A percentile compares a stretch with the other conserved stretches of the same genome.
phyloP scores from a whole-genome alignment of 2,329 filamentous ascomycete species.

The Fusarium sp. region DNA sequence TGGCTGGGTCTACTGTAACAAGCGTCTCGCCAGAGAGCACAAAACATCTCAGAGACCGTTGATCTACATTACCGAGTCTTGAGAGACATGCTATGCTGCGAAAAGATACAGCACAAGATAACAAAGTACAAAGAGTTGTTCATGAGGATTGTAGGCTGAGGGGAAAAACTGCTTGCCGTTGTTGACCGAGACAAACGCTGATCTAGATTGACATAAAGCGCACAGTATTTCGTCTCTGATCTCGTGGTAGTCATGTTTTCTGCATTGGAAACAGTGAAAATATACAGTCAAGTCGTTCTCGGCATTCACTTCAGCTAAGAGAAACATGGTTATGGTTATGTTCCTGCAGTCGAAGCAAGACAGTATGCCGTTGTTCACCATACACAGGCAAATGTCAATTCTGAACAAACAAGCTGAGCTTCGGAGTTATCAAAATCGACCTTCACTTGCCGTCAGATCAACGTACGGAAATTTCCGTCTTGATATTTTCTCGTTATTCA shows the following conservation, averaged over 20 bases:
- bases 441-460: neutral
- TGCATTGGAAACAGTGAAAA: fast-evolving
- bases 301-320: neutral
- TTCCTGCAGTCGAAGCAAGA: neutral
- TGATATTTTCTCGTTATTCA: neutral
- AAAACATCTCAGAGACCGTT: neutral
- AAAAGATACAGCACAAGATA: neutral
- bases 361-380: neutral
- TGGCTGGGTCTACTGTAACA: neutral
- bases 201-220: neutral
- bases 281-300: neutral
- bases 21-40: neutral
- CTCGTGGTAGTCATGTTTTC: neutral
- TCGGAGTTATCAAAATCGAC: neutral
- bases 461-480: neutral
- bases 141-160: neutral
- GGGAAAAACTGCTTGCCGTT: neutral
- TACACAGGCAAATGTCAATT: neutral
- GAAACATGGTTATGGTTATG: neutral
- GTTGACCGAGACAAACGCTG: neutral
- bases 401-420: neutral
- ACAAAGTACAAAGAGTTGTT: neutral
- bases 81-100: neutral
- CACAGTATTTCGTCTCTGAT: neutral
- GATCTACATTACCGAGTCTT: neutral